Evolutionary conservation across 2,329 filamentous ascomycete genomes (phyloP).

Genomic region (Rosellinia necatrix): DNA sequence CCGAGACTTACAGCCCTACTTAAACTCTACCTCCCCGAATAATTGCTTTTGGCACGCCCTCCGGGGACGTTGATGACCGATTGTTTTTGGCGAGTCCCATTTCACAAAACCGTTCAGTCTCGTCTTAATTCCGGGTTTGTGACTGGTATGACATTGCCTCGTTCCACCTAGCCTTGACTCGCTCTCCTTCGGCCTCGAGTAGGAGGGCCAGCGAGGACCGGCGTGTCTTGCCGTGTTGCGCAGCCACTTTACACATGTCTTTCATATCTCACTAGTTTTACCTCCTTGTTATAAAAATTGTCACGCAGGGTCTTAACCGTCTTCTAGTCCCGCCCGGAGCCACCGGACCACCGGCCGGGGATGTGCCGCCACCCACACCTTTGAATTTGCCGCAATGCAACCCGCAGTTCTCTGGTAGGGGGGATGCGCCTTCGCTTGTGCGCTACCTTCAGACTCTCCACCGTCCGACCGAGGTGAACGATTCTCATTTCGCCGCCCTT

Average conservation of each 20-base stretch:
- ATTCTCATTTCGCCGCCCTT: conserved; percentile 60
- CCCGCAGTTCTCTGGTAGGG: conserved; percentile 36
- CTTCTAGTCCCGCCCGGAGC: conserved; percentile 34
- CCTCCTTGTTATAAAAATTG: neutral
- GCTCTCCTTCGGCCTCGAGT: no score
- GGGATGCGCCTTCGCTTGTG: conserved; percentile 48
- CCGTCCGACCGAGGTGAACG: conserved; percentile 54
- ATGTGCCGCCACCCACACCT: conserved; percentile 62
- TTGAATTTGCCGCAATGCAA: conserved; percentile 54
- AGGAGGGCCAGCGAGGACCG: no score
- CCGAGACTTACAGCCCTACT: conserved; percentile 9
- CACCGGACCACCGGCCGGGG: conserved; percentile 46
- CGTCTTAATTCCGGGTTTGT: neutral
- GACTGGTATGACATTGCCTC: no score
- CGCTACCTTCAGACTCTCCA: conserved; percentile 58
- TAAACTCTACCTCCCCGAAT: neutral
- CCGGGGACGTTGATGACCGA: neutral
- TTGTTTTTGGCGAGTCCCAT: neutral
- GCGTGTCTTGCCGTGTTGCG: neutral
- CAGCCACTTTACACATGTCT: neutral
- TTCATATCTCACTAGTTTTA: conserved; percentile 1
- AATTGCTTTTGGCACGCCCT: neutral
- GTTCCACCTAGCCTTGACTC: no score
- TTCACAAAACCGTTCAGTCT: neutral
- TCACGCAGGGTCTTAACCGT: conserved; percentile 30